A percentile compares a stretch with the other conserved stretches of the same genome.
These are phyloP conservation scores for Escallonia rubra DNA, from an alignment of 129 eudicot species.

Conservation along the genomic window DNA sequence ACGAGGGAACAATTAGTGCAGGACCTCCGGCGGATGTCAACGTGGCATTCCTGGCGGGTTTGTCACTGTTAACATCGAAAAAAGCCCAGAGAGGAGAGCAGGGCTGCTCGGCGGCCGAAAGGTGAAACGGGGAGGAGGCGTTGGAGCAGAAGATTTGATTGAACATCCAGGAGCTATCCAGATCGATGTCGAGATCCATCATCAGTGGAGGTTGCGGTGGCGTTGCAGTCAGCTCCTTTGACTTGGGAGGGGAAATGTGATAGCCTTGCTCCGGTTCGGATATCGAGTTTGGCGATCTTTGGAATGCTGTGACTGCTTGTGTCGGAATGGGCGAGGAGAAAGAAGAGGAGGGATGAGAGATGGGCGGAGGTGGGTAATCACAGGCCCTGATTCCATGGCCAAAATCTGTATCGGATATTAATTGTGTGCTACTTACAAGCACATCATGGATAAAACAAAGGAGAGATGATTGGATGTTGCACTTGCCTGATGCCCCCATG, in stretches of 20 bases:
- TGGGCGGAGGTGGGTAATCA: not conserved
- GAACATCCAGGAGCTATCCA: constrained; percentile 71
- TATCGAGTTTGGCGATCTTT: not conserved
- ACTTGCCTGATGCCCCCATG: too few relatives aligned
- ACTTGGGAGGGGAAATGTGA: not conserved
- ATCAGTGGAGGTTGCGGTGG: constrained; percentile 23
- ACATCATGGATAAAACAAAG: too few relatives aligned
- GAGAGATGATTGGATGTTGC: too few relatives aligned
- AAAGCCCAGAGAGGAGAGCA: constrained; percentile 60
- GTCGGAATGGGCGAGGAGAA: not conserved
- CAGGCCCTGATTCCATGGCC: not conserved
- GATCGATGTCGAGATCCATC: constrained; percentile 88
- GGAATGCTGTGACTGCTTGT: too few relatives aligned
- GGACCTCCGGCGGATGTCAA: not conserved
- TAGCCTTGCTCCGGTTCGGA: constrained; percentile 22
- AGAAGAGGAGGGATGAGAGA: not conserved
- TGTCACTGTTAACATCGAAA: constrained; percentile 12
- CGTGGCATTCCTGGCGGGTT: not conserved
- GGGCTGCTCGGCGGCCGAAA: constrained; percentile 65
- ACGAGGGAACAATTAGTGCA: not conserved
- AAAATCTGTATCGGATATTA: too few relatives aligned
- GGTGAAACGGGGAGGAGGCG: constrained; percentile 41
- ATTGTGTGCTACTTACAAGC: too few relatives aligned
- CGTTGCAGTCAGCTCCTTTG: constrained; percentile 12
- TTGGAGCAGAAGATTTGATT: constrained; percentile 65